These are phyloP conservation scores for Trichoderma koningii DNA, from an alignment of 2,329 filamentous ascomycete genomes.

Conservation along the genomic window DNA sequence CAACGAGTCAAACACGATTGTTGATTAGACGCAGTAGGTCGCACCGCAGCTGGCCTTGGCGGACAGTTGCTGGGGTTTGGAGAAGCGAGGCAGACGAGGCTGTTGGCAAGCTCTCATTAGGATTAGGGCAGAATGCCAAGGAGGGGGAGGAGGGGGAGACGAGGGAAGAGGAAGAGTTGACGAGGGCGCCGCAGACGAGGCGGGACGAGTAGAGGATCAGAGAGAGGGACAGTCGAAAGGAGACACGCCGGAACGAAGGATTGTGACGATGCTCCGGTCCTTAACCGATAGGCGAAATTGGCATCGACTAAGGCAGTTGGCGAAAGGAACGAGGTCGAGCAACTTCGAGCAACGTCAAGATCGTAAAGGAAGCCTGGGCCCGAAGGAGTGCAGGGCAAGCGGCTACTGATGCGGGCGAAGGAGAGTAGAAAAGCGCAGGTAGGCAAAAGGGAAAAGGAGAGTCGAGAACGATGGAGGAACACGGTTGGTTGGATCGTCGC, in stretches of 20 bases:
- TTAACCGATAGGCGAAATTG: slow-evolving; percentile 9
- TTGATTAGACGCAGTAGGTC: neutral
- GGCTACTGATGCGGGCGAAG: neutral
- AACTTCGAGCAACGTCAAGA: neutral
- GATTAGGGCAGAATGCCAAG: neutral
- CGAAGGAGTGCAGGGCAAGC: slow-evolving; percentile 19
- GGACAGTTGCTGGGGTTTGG: slow-evolving; percentile 16
- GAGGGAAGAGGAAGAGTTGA: neutral
- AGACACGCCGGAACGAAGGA: no score
- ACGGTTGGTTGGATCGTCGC: slow-evolving; percentile 9
- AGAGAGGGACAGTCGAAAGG: neutral
- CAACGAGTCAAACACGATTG: no score
- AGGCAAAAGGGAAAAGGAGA: slow-evolving; percentile 5
- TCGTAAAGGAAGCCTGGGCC: neutral
- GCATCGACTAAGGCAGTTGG: neutral
- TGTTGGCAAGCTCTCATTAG: slow-evolving; percentile 19
- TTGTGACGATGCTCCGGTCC: slow-evolving; percentile 1
- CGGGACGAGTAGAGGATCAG: neutral
- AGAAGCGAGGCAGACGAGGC: slow-evolving; percentile 7
- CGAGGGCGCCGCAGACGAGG: neutral
- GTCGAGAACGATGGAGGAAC: slow-evolving; percentile 14
- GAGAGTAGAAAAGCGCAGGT: neutral
- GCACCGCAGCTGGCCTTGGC: slow-evolving; percentile 20
- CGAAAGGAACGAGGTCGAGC: neutral
- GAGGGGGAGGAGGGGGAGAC: neutral